Percentiles rank a stretch among this genome's conserved stretches.
phyloP scores from a whole-genome alignment of 2,329 filamentous ascomycete genomes.

The Aureobasidium melanogenum region DNA sequence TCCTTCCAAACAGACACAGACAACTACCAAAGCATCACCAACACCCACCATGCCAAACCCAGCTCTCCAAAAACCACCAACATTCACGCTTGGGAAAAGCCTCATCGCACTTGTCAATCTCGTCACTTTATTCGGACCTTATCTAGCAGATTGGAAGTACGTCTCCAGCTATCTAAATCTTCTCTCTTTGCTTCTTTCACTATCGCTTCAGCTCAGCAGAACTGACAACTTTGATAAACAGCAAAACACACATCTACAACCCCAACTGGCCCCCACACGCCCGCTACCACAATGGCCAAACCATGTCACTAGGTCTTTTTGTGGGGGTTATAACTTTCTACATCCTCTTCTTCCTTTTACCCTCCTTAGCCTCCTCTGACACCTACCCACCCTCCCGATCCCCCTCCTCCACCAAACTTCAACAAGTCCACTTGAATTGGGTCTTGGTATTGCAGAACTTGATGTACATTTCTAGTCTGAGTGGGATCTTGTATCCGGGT shows the following conservation, averaged over 20 bases:
- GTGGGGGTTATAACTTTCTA: conserved; percentile 21
- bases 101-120: background rate
- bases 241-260: conserved; percentile 37
- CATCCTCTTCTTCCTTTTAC: background rate
- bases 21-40: background rate
- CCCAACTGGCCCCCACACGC: conserved; percentile 40
- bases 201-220: too few species aligned
- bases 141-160: background rate
- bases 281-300: conserved; percentile 42
- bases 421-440: background rate
- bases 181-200: background rate
- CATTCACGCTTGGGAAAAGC: background rate
- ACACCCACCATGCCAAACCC: background rate
- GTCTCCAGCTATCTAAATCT: too few species aligned
- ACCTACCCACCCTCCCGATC: too few species aligned
- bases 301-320: conserved; percentile 34
- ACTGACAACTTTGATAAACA: too few species aligned
- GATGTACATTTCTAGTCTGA: background rate
- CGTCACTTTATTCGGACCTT: background rate
- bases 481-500: background rate
- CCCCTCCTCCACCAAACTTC: background rate
- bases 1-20: background rate
- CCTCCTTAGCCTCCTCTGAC: too few species aligned
- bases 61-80: background rate
- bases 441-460: background rate